These are phyloP conservation scores for Acanthamoeba lenticulata DNA, from an alignment of 208 protist species.

Conservation along the genomic window DNA sequence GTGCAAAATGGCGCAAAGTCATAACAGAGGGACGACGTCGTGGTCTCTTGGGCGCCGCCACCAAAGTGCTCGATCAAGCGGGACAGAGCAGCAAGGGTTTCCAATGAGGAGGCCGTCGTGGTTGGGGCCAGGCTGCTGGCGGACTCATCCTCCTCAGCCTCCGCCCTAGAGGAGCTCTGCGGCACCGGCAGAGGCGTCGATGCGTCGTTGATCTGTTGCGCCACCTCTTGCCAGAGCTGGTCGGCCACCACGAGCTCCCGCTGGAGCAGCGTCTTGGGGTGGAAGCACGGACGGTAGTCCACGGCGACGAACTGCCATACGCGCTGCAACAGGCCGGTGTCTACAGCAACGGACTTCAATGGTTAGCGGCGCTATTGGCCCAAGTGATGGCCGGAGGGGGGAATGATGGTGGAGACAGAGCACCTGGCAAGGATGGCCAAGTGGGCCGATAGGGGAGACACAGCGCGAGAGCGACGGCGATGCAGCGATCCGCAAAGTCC, in stretches of 20 bases:
- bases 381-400: no score
- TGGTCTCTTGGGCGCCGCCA: background rate
- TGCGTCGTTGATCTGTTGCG: background rate
- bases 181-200: background rate
- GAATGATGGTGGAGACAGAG: background rate
- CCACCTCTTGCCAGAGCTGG: background rate
- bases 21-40: background rate
- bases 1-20: slow-evolving; percentile 39
- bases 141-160: background rate
- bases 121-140: background rate
- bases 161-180: background rate
- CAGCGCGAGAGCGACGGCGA: slow-evolving; percentile 42
- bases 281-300: slow-evolving; percentile 52
- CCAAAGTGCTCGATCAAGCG: background rate
- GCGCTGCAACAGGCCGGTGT: background rate
- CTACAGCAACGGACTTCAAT: background rate
- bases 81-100: background rate
- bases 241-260: background rate
- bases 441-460: slow-evolving; percentile 21
- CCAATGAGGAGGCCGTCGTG: background rate
- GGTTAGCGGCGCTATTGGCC: background rate
- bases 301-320: slow-evolving; percentile 43
- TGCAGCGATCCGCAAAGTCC: slow-evolving; percentile 48
- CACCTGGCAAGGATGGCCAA: background rate
- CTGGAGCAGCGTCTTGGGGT: slow-evolving; percentile 46